phyloP scores from a whole-genome alignment of 2,329 filamentous ascomycete genomes.

The Pseudogymnoascus sp. region DNA sequence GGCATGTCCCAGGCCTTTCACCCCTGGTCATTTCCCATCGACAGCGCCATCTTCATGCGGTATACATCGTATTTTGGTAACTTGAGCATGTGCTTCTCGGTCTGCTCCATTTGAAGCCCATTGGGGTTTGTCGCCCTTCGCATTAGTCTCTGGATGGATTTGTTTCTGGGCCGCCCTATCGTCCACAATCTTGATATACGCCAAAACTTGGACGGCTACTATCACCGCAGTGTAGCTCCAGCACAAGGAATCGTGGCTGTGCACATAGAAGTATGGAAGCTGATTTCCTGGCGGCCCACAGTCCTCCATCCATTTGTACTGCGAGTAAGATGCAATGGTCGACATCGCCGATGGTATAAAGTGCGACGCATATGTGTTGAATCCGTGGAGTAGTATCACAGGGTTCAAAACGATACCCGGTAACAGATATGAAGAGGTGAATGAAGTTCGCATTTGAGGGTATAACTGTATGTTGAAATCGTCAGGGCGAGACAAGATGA shows the following conservation, averaged over 20 bases:
- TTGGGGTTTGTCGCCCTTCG: constrained; percentile 15
- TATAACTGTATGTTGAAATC: neutral
- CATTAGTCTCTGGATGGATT: constrained; percentile 18
- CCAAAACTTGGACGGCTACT: constrained; percentile 30
- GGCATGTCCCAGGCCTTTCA: neutral
- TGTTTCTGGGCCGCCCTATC: constrained; percentile 21
- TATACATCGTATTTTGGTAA: neutral
- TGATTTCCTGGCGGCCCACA: constrained; percentile 25
- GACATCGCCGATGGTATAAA: constrained; percentile 24
- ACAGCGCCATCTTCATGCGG: neutral
- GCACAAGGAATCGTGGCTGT: constrained; percentile 30
- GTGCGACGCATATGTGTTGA: constrained; percentile 32
- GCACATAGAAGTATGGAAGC: constrained; percentile 29
- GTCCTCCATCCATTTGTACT: constrained; percentile 23
- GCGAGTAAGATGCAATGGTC: constrained; percentile 22
- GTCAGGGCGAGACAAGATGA: neutral
- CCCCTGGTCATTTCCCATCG: neutral
- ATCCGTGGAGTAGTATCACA: constrained; percentile 31
- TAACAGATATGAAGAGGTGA: constrained; percentile 26
- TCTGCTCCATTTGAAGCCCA: neutral
- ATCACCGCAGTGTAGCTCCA: constrained; percentile 33
- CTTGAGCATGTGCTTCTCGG: neutral
- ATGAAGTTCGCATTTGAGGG: constrained; percentile 19
- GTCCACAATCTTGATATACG: constrained; percentile 26
- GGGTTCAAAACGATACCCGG: constrained; percentile 33